Conservation (phyloP, 441 rosid species). For the Pelargonium myrrhifolium region DNA sequence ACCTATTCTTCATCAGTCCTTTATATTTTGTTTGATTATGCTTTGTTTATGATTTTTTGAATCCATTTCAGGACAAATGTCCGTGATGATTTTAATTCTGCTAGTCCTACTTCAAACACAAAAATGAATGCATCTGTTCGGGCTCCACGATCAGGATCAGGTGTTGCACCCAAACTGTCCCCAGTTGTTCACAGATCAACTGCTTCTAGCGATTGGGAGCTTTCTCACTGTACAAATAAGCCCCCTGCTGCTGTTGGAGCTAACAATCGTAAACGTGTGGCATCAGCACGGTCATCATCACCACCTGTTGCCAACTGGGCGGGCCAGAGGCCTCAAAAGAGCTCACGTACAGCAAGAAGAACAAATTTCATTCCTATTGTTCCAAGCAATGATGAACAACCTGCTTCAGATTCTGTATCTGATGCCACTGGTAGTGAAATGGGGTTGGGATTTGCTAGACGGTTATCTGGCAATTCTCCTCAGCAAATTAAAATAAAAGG, state of each 20-base stretch:
- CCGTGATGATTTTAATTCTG: conserved; percentile 73
- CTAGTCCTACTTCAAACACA: conserved; percentile 68
- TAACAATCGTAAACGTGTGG: conserved; percentile 68
- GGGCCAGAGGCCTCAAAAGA: conserved; percentile 87
- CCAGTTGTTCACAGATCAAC: conserved; percentile 65
- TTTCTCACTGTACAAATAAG: conserved; percentile 72
- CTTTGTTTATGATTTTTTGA: conserved; percentile 11
- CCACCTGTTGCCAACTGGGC: conserved; percentile 92
- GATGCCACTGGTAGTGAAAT: conserved; percentile 65
- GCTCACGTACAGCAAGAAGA: conserved; percentile 85
- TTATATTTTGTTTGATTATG: conserved; percentile 10
- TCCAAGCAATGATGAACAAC: conserved; percentile 66
- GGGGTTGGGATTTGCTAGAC: conserved; percentile 66
- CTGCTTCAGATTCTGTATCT: conserved; percentile 59
- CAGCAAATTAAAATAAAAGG: conserved; percentile 62
- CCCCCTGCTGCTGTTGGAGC: conserved; percentile 61
- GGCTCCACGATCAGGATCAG: conserved; percentile 76
- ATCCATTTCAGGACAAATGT: conserved; percentile 51
- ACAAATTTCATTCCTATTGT: conserved; percentile 67
- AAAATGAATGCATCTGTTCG: conserved; percentile 64
- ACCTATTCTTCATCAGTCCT: neutral
- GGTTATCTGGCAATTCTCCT: conserved; percentile 61
- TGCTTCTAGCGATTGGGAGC: conserved; percentile 78
- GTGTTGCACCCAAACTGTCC: conserved; percentile 58
- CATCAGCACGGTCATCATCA: conserved; percentile 70